Base-by-base conservation (phyloP, 768 basidiomycete genomes). In the Boletus subcaerulescens region DNA sequence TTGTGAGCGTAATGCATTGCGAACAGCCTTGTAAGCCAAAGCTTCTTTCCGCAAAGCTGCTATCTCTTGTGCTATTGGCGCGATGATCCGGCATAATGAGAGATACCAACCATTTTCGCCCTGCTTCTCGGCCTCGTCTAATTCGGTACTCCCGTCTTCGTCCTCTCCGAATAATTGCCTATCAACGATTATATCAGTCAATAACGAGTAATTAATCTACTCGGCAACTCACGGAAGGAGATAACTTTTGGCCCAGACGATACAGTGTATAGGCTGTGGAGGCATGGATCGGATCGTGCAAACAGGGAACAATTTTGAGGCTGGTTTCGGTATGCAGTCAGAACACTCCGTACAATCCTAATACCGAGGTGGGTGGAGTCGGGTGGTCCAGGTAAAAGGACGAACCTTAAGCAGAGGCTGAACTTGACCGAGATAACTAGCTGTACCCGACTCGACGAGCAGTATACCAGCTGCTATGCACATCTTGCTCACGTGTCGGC, bases 161-260 rank as follows among this genome's bases (percentile, higher is more conserved):
- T 97, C 93, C 68, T 95, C 92, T 0, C 97, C 97, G 60, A 98
- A 98, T 9, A 99, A 72, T 71, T 98, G 94, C n/a, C 94, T 97
- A 60, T 56, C 32, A 35, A 18, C 12, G 32, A 24, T 40, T 18
- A 18, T 24, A 39, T 62, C 11, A 39, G 43, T 12, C 33, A 35
- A 14, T 26, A 46, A 26, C 0, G 45, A 17, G 46, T 2, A 6
- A 20, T 7, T 20, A 24, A 15, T n/a, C 15, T 5, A 6, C n/a
- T 4, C 11, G 12, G 29, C 13, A 12, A 73, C 89, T 66, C 62
- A 92, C 95, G 89, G 86, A 64, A 98, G 82, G 13, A 99, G 84
- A 75, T 98, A 98, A 53, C 85, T 94, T 71, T 98, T 99, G 31
- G 93, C 93, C 97, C 97, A 99, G 3, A 98, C 95, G 46, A 99